Base-by-base conservation (phyloP, 176 grass and related monocot genomes). In the Oryza australiensis region DNA sequence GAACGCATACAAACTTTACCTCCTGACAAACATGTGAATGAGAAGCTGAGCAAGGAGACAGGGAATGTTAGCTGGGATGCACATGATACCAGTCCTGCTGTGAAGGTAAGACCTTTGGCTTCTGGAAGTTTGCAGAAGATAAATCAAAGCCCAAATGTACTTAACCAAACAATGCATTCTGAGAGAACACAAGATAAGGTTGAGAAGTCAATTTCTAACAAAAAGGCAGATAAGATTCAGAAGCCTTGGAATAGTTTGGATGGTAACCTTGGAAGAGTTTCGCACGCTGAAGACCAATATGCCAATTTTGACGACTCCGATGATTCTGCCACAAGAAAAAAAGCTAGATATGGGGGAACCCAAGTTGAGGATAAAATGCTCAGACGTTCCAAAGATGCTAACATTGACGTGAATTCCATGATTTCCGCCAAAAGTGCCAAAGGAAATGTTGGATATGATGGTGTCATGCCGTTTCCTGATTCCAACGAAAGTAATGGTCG, bases 291-390 rank as follows among this genome's bases (percentile, higher is more conserved):
- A 53, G 87, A 33, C 40, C 30, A 77, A 9, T 49, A 53, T 75
- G 8, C 57, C 16, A 87, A 64, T 88, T 82, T 69, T 88, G 87
- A 86, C 46, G 79, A 87, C 23, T 76, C 84, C 18, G 81, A 94
- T 82, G 84, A 83, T 70, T 84, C 69, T 81, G 65, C 78, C 26
- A 70, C 73, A 59, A 90, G 85, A 76, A 90, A 90, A 77, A 89
- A 64, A 26, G 48, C 46, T 62, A 73, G 27, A 37, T 70, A 85
- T 24, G 82, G 70, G 26, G 77, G 83, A 64, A 32, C 68, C 75
- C 75, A 75, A 53, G n/a, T 65, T 79, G 90, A 94, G 71, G 87
- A 87, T 35, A 94, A 86, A 82, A 79, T 77, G 49, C 82, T 76
- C 49, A 94, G 86, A 35, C 82, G 27, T 82, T 83, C 59, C 10